A percentile compares a stretch with the other conserved stretches of the same genome.
Conservation (phyloP, 2,329 filamentous ascomycete genomes). For the Xylariales sp. region DNA sequence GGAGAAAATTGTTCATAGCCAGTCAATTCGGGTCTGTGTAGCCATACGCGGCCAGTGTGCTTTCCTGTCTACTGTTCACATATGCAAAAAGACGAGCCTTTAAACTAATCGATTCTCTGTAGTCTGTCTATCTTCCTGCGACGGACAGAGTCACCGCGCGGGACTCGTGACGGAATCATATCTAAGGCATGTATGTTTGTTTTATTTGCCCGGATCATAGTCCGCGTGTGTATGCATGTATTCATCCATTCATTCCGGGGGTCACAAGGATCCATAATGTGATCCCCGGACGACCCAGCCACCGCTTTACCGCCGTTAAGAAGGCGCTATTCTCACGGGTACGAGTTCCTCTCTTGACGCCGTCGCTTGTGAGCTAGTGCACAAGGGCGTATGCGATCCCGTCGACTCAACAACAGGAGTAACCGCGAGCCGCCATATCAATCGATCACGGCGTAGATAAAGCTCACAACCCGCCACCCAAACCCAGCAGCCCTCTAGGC, state of each 20-base stretch:
- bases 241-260: background rate
- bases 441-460: no score
- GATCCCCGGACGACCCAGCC: background rate
- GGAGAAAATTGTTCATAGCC: background rate
- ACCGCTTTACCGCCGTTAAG: background rate
- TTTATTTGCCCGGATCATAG: background rate
- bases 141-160: background rate
- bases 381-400: background rate
- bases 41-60: background rate
- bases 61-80: background rate
- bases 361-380: conserved; percentile 14
- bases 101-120: background rate
- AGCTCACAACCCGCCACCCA: background rate
- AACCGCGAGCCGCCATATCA: background rate
- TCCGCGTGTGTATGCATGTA: background rate
- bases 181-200: background rate
- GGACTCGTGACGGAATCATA: background rate
- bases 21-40: background rate
- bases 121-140: background rate
- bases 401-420: background rate
- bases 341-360: conserved; percentile 17
- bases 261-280: background rate
- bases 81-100: no score
- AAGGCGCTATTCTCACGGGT: background rate
- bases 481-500: background rate